These are phyloP conservation scores for Lipomyces anomalus DNA, from an alignment of 805 yeast genomes.

Conservation along the genomic window DNA sequence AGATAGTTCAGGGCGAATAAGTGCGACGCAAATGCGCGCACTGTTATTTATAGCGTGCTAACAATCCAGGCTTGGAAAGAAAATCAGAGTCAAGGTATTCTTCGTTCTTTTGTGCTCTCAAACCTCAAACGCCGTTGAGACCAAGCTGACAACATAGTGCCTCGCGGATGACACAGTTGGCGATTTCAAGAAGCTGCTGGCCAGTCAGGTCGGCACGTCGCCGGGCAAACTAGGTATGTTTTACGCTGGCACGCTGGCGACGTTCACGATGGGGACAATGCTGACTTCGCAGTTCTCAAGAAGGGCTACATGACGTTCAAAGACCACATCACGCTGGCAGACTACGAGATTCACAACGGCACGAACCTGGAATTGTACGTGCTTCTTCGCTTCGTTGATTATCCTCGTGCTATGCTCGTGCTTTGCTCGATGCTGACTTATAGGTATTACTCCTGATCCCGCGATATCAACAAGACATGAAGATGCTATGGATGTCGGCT, in stretches of 20 bases:
- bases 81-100: constrained; percentile 77
- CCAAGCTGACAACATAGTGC: constrained; percentile 41
- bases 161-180: constrained; percentile 79
- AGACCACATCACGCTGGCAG: constrained; percentile 88
- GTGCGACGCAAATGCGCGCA: too few species aligned
- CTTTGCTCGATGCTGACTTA: too few species aligned
- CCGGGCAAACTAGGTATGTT: constrained; percentile 44
- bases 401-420: too few species aligned
- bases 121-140: too few species aligned
- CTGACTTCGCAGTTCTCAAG: constrained; percentile 49
- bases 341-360: constrained; percentile 89
- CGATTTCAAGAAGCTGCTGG: constrained; percentile 79
- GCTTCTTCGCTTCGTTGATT: neutral
- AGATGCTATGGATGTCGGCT: too few species aligned
- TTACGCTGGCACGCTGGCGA: too few species aligned
- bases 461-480: too few species aligned
- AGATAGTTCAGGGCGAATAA: constrained; percentile 25
- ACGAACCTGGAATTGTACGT: constrained; percentile 74
- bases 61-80: too few species aligned
- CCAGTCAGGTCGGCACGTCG: constrained; percentile 75
- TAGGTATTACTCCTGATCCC: too few species aligned
- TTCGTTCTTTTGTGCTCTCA: too few species aligned
- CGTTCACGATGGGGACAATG: neutral
- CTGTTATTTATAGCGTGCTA: too few species aligned
- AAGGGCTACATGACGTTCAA: constrained; percentile 82